phyloP scores from a whole-genome alignment of 108 stramenopile species.

The Cyclotella atomus region DNA sequence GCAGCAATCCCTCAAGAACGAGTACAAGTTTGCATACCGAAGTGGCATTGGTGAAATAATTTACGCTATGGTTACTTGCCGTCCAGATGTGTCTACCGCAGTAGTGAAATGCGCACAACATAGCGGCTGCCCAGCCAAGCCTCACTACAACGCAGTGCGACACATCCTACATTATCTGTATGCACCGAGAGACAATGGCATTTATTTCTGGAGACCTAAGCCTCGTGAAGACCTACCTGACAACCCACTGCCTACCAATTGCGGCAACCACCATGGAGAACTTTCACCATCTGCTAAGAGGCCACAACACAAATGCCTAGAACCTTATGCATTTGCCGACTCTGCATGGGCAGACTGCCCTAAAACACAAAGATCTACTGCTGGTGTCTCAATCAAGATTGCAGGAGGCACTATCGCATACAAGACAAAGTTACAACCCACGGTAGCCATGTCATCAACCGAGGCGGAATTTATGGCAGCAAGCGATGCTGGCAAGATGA shows the following conservation, averaged over 20 bases:
- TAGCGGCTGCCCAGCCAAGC: background rate
- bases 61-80: slow-evolving; percentile 31
- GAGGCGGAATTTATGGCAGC: background rate
- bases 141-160: background rate
- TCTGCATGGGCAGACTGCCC: background rate
- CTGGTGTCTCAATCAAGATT: background rate
- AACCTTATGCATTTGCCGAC: background rate
- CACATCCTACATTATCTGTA: background rate
- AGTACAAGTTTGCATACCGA: slow-evolving; percentile 28
- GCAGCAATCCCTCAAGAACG: background rate
- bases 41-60: slow-evolving; percentile 45
- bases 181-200: background rate
- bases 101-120: background rate
- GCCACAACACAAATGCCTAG: background rate
- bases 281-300: background rate
- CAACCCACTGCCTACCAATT: background rate
- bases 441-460: slow-evolving; percentile 14
- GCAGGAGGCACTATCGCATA: slow-evolving; percentile 6
- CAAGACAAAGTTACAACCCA: slow-evolving; percentile 19
- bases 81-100: slow-evolving; percentile 40
- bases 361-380: background rate
- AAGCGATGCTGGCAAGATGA: slow-evolving; percentile 27
- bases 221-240: slow-evolving; percentile 17
- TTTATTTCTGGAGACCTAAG: slow-evolving; percentile 19
- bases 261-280: background rate